Conservation (phyloP, 1,284 basidiomycete genomes). For the Afroboletus lepidellus region DNA sequence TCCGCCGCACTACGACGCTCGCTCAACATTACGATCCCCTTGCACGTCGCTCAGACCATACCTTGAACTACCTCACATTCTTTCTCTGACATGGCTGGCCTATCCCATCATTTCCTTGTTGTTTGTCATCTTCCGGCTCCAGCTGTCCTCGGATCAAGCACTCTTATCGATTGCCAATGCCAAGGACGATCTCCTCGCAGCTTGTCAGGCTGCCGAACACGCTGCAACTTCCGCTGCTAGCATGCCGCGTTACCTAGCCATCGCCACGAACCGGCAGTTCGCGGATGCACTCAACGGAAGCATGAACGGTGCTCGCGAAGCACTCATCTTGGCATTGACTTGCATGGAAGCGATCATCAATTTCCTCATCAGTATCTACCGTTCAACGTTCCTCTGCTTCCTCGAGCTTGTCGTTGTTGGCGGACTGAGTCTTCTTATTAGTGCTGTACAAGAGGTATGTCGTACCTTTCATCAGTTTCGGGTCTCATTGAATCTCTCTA, state of each 20-base stretch:
- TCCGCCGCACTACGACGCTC: slow-evolving; percentile 55
- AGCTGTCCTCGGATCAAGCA: slow-evolving; percentile 68
- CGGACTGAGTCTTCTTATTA: slow-evolving; percentile 76
- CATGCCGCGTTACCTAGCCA: slow-evolving; percentile 84
- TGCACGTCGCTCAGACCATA: slow-evolving; percentile 75
- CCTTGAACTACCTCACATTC: slow-evolving; percentile 76
- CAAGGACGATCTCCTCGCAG: slow-evolving; percentile 70
- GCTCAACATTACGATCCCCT: slow-evolving; percentile 36
- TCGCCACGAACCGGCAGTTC: slow-evolving; percentile 80
- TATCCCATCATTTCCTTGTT: slow-evolving; percentile 84
- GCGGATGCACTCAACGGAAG: slow-evolving; percentile 75
- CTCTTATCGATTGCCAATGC: slow-evolving; percentile 67
- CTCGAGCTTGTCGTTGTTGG: slow-evolving; percentile 87
- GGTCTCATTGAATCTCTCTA: slow-evolving; percentile 34
- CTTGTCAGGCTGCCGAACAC: slow-evolving; percentile 80
- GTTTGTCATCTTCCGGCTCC: slow-evolving; percentile 82
- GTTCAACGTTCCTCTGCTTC: slow-evolving; percentile 89
- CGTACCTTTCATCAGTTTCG: not conserved
- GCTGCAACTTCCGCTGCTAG: slow-evolving; percentile 82
- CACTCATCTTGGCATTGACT: slow-evolving; percentile 73
- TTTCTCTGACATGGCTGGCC: slow-evolving; percentile 83
- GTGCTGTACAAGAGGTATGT: slow-evolving; percentile 76
- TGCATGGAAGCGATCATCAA: slow-evolving; percentile 85
- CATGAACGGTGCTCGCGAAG: slow-evolving; percentile 72
- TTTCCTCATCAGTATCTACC: slow-evolving; percentile 90